A percentile compares a stretch with the other conserved stretches of the same genome.
Conservation (phyloP, 2,329 filamentous ascomycete species). For the Parascedosporium putredinis region DNA sequence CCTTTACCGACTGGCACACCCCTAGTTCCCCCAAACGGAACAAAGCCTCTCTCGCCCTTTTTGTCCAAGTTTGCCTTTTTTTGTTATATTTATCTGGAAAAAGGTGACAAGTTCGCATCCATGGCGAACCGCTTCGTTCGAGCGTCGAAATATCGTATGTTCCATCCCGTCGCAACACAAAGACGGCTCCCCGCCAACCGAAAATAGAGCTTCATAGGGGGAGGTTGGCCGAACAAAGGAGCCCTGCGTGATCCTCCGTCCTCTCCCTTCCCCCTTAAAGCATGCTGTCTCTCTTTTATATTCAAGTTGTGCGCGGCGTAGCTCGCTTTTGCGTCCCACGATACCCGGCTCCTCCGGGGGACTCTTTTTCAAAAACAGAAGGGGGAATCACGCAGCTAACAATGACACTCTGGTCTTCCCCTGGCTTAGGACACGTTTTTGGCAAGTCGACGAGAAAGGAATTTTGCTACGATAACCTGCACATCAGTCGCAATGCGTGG, state of each 20-base stretch:
- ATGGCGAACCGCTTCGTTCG: slow-evolving; percentile 58
- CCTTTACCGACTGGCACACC: background rate
- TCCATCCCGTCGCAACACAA: slow-evolving; percentile 4
- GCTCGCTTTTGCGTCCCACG: slow-evolving; percentile 14
- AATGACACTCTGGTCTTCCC: slow-evolving; percentile 12
- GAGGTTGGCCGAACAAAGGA: too few species aligned
- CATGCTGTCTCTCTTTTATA: background rate
- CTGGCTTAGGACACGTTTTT: slow-evolving; percentile 82
- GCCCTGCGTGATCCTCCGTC: too few species aligned
- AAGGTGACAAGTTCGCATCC: background rate
- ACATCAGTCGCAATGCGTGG: slow-evolving; percentile 97
- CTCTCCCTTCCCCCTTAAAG: slow-evolving; percentile 2
- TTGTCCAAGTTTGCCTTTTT: too few species aligned
- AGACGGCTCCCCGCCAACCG: too few species aligned
- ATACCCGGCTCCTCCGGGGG: background rate
- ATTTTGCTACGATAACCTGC: slow-evolving; percentile 96
- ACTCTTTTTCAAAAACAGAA: too few species aligned
- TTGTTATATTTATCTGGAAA: too few species aligned
- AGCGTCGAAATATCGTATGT: slow-evolving; percentile 59
- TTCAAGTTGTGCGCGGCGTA: background rate
- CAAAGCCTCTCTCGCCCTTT: slow-evolving; percentile 10
- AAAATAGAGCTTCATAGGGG: too few species aligned
- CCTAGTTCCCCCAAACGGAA: background rate
- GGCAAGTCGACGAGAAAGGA: slow-evolving; percentile 93
- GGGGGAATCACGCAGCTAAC: too few species aligned